Base-by-base conservation (phyloP, 768 basidiomycete species). In the Tubosaeta sp. region DNA sequence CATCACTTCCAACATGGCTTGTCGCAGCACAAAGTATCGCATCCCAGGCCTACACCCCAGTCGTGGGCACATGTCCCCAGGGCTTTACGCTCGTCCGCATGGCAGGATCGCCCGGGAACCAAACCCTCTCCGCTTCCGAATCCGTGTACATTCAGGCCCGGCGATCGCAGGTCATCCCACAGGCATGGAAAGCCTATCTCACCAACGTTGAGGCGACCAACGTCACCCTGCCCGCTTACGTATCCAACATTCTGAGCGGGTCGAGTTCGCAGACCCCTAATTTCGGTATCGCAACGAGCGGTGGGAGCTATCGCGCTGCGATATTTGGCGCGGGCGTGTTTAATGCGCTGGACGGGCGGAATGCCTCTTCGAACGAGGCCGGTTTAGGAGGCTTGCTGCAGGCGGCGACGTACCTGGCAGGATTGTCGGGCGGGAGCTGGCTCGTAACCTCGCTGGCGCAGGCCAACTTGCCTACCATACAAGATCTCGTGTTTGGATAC, bases 251-350 rank as follows among this genome's bases (percentile, higher is more conserved):
- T 36, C 48, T 69, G 21, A 49, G n/a, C 14, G 65, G 56, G 2
- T 45, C 53, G 9, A 57, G 53, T 24, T 24, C 51, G 1, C 44
- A 64, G 14, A 52, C 63, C 0, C 76, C 76, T 4, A 71, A 57
- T 18, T 58, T 80, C 6, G 78, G 73, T 0, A 76, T 82, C 46
- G 80, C 82, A 0, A 63, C 74, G 21, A 78, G 76, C 24, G 83
- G 83, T 13, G 83, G 83, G 8, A 77, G 81, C 0, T 75, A 78
- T 44, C 66, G 83, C 13, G 83, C 83, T 0, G 78, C 80, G 4
- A 68, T 80, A 7, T 77, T 75, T 45, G 76, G 75, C 36, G 82
- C 77, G 4, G 82, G 79, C 1, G 71, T 80, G 18, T 56, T 78
- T 43, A 71, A 70, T n/a, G 71, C 75, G 1, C 55, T 81, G 36